Evolutionary conservation across 1,139 yeast species (phyloP).

Genomic region (Debaryomycetaceae sp.): DNA sequence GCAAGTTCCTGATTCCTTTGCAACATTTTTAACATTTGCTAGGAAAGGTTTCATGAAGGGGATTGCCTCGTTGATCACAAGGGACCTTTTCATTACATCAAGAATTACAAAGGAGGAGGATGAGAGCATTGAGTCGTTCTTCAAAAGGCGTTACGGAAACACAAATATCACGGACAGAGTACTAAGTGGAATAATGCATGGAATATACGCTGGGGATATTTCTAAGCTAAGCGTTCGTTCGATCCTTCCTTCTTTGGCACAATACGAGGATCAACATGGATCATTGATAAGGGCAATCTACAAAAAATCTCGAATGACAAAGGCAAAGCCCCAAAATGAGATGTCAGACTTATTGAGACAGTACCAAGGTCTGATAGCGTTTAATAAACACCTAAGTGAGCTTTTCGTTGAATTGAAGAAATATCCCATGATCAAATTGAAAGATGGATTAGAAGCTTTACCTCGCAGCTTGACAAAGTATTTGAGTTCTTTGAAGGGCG

Average conservation of each 20-base stretch:
- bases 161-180: slow-evolving; percentile 56
- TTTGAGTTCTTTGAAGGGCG: slow-evolving; percentile 36
- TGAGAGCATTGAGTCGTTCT: slow-evolving; percentile 68
- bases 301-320: slow-evolving; percentile 8
- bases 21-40: slow-evolving; percentile 38
- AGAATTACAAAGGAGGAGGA: slow-evolving; percentile 35
- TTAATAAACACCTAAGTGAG: slow-evolving; percentile 31
- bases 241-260: slow-evolving; percentile 49
- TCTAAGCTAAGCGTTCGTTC: slow-evolving; percentile 61
- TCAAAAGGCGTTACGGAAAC: slow-evolving; percentile 65
- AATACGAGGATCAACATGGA: slow-evolving; percentile 58
- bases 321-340: slow-evolving; percentile 9
- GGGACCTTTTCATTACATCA: slow-evolving; percentile 39
- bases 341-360: slow-evolving; percentile 1
- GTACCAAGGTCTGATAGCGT: slow-evolving; percentile 35
- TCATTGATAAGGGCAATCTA: slow-evolving; percentile 46
- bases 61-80: slow-evolving; percentile 29
- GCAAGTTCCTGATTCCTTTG: slow-evolving; percentile 51
- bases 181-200: slow-evolving; percentile 80
- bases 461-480: slow-evolving; percentile 40
- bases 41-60: slow-evolving; percentile 35
- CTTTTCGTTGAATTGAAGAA: slow-evolving; percentile 35
- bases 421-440: slow-evolving; percentile 52
- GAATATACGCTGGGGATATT: slow-evolving; percentile 88
- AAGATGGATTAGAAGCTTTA: slow-evolving; percentile 52